phyloP scores from a whole-genome alignment of 139 green algal genomes.

The Gonium pectorale region DNA sequence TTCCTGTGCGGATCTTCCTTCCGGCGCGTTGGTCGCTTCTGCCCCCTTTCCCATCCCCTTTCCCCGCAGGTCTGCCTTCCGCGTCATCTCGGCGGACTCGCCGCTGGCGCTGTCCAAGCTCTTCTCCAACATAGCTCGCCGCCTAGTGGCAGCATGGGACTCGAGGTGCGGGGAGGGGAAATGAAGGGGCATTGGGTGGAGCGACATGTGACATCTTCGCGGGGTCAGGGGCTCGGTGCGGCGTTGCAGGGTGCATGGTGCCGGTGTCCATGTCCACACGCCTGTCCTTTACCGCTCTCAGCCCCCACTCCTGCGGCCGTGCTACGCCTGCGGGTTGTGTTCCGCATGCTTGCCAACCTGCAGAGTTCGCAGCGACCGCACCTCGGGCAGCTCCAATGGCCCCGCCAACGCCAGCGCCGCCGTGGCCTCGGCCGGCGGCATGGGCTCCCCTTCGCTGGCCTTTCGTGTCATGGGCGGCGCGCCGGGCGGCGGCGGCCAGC shows the following conservation, averaged over 20 bases:
- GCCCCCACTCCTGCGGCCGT: too few relatives aligned
- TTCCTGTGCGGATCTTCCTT: too few relatives aligned
- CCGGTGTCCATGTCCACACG: too few relatives aligned
- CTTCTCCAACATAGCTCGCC: constrained; percentile 54
- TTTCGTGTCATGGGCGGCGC: not conserved
- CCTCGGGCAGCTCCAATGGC: not conserved
- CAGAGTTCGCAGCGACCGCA: constrained; percentile 36
- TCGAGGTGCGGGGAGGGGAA: constrained; percentile 26
- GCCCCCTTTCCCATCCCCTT: not conserved
- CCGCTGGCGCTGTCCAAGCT: constrained; percentile 56
- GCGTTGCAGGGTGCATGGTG: too few relatives aligned
- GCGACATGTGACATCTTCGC: too few relatives aligned
- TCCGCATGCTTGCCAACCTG: too few relatives aligned
- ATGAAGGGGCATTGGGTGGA: too few relatives aligned
- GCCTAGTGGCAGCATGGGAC: constrained; percentile 54
- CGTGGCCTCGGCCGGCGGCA: not conserved
- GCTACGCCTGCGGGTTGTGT: too few relatives aligned
- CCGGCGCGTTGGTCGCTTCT: too few relatives aligned
- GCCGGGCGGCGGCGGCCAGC: not conserved
- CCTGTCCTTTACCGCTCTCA: too few relatives aligned
- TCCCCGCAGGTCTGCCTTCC: constrained; percentile 23
- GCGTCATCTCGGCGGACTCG: constrained; percentile 48
- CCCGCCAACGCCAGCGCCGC: not conserved
- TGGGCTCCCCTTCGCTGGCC: not conserved
- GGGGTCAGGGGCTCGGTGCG: too few relatives aligned